A percentile compares a stretch with the other conserved stretches of the same genome.
phyloP scores from a whole-genome alignment of 2,329 filamentous ascomycete genomes.

The Didymosphaeria variabile region DNA sequence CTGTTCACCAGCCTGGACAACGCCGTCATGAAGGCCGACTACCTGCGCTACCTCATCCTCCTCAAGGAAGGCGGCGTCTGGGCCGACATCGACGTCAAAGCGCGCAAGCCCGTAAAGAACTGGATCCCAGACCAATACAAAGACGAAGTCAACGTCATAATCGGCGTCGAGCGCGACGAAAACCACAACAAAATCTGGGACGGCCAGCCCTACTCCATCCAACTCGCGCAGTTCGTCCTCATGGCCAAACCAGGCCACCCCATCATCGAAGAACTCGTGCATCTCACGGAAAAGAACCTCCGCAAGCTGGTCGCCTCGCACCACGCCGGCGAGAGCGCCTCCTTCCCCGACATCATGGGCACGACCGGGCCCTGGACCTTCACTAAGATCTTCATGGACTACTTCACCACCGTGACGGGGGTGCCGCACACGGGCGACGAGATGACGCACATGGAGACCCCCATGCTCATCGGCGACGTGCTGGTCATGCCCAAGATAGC shows the following conservation, averaged over 20 bases:
- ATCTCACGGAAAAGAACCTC: conserved; percentile 14
- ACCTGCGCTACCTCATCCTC: conserved; percentile 15
- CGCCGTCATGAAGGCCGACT: conserved; percentile 13
- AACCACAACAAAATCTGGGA: conserved; percentile 8
- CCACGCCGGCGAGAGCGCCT: background rate
- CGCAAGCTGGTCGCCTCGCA: background rate
- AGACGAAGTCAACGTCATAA: conserved; percentile 14
- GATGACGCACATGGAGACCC: conserved; percentile 11
- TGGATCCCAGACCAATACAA: conserved; percentile 12
- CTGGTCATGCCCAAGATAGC: conserved; percentile 13
- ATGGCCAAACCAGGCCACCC: conserved; percentile 11
- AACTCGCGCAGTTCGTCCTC: conserved; percentile 14
- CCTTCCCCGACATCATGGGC: conserved; percentile 15
- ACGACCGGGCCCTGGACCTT: conserved; percentile 14
- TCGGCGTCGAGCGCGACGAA: conserved; percentile 16
- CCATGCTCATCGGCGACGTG: conserved; percentile 14
- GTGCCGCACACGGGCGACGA: conserved; percentile 12
- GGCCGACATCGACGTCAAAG: conserved; percentile 15
- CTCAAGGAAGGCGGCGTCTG: conserved; percentile 15
- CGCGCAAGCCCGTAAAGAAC: conserved; percentile 7
- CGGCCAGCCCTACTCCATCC: conserved; percentile 15
- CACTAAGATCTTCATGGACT: conserved; percentile 17
- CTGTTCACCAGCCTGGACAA: conserved; percentile 9
- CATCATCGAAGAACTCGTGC: conserved; percentile 14
- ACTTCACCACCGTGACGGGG: conserved; percentile 13